Conservation (phyloP, 1,139 yeast species). For the Saccharomyces hybrid region DNA sequence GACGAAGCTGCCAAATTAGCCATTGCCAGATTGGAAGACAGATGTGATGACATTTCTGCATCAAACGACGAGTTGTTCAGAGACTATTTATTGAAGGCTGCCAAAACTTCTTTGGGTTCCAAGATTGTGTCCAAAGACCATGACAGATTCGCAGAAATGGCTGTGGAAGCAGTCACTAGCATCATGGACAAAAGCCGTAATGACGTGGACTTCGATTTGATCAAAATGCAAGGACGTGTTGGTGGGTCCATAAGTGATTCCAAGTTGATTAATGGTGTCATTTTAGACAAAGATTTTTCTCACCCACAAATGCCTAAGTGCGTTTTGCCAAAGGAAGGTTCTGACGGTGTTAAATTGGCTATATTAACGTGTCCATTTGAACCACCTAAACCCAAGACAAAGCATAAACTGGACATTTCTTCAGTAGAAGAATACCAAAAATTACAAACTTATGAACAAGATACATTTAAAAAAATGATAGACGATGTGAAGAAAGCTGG, state of each 20-base stretch:
- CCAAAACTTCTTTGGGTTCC: constrained; percentile 89
- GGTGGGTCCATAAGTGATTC: constrained; percentile 95
- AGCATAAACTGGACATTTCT: constrained; percentile 90
- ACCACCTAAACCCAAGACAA: constrained; percentile 98
- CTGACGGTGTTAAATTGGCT: constrained; percentile 76
- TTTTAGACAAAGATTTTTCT: constrained; percentile 91
- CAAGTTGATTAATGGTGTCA: constrained; percentile 76
- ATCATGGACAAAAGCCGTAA: constrained; percentile 89
- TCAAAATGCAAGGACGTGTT: constrained; percentile 89
- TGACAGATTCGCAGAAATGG: constrained; percentile 91
- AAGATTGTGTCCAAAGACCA: constrained; percentile 92
- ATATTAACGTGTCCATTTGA: constrained; percentile 97
- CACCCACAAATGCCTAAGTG: constrained; percentile 96
- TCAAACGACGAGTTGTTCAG: constrained; percentile 34
- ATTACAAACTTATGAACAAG: constrained; percentile 85
- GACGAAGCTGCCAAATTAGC: constrained; percentile 96
- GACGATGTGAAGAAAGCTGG: constrained; percentile 79
- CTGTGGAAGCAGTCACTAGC: constrained; percentile 89
- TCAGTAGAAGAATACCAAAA: constrained; percentile 87
- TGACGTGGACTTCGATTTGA: constrained; percentile 94
- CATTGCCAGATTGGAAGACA: constrained; percentile 60
- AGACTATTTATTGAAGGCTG: constrained; percentile 69
- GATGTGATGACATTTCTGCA: constrained; percentile 43
- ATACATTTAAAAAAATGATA: constrained; percentile 87
- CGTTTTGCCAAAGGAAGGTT: constrained; percentile 34